Percentiles rank a stretch among this genome's conserved stretches.
Conservation (phyloP, 768 basidiomycete species). For the Lentinula lateritia region DNA sequence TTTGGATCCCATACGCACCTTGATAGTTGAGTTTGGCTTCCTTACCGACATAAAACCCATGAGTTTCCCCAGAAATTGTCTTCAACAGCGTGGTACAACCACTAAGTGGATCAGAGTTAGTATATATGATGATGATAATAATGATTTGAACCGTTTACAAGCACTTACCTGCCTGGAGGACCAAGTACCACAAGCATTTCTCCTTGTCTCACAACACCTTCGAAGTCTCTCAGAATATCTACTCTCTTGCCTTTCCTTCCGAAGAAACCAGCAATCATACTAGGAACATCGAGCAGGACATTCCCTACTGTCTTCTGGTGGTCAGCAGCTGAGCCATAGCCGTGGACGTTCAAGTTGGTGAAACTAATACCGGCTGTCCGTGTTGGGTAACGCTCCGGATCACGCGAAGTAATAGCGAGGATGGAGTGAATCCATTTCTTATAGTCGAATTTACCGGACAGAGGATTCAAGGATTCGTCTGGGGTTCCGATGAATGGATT, state of each 20-base stretch:
- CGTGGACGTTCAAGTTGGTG: conserved; percentile 27
- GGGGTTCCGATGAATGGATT: conserved; percentile 2
- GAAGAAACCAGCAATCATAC: conserved; percentile 8
- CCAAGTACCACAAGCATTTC: conserved; percentile 48
- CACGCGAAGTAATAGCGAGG: conserved; percentile 18
- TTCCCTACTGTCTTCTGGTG: conserved; percentile 38
- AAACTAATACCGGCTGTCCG: conserved; percentile 31
- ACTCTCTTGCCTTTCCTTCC: conserved; percentile 17
- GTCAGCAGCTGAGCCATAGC: conserved; percentile 25
- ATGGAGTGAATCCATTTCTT: conserved; percentile 25
- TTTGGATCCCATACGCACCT: background rate
- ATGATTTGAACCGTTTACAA: background rate
- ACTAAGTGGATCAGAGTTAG: conserved; percentile 2
- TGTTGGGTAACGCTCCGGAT: conserved; percentile 18
- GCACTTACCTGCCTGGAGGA: conserved; percentile 27
- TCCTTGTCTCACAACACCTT: conserved; percentile 40
- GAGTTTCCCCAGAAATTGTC: conserved; percentile 35
- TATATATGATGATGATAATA: too few species aligned
- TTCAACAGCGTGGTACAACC: conserved; percentile 47
- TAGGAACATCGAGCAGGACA: conserved; percentile 17
- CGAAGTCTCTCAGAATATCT: conserved; percentile 40
- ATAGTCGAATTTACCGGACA: conserved; percentile 26
- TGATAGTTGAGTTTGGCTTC: conserved; percentile 6
- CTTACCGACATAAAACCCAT: conserved; percentile 19
- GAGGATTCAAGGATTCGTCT: conserved; percentile 23